Evolutionary conservation across 2,329 filamentous ascomycete species (phyloP), one percentile per base, ranked within the genome.

Genomic region (Trichoderma sp.): DNA sequence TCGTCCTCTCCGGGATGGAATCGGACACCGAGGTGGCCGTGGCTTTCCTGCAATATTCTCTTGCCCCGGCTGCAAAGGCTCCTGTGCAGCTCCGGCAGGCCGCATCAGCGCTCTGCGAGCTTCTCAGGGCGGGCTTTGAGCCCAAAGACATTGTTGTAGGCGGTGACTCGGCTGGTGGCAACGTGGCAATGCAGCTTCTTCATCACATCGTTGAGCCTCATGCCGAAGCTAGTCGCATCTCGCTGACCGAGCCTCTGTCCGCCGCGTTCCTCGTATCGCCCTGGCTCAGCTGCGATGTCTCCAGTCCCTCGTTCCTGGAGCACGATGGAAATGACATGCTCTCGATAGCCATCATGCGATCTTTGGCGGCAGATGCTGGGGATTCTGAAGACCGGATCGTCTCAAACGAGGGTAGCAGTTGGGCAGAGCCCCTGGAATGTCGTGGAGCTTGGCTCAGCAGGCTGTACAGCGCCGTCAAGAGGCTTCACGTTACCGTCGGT

Each of bases 151-250:
- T 79, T 12, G 67, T 77, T 52, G 59, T 78, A 9, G 77, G 77
- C 3, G 76, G 76, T 3, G 77, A 79, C 57, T 78, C 77, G 12
- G 76, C 76, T 0, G 77, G 77, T 15, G 77, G 73, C 0, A 78
- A 78, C 63, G 55, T 79, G 39, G 70, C 74, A 0, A 66, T 70
- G 12, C 74, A 76, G 66, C 58, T 78, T 7, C 65, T 78, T 10
- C 66, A 71, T 10, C 76, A 78, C 55, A 47, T 78, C 3, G 45
- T 77, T 10, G 72, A 75, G 24, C 75, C 76, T 1, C 72, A 74
- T 43, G 67, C 71, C 0, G 67, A 63, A 1, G 71, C 69, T 3
- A 48, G 63, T 4, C 63, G 55, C 12, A 54, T 77, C 55, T n/a
- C 50, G 0, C 65, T 77, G 24, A 24, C 64, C 7, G 64, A 64